phyloP scores from a whole-genome alignment of 306 rosid genomes.

The Cucurbita pepo region DNA sequence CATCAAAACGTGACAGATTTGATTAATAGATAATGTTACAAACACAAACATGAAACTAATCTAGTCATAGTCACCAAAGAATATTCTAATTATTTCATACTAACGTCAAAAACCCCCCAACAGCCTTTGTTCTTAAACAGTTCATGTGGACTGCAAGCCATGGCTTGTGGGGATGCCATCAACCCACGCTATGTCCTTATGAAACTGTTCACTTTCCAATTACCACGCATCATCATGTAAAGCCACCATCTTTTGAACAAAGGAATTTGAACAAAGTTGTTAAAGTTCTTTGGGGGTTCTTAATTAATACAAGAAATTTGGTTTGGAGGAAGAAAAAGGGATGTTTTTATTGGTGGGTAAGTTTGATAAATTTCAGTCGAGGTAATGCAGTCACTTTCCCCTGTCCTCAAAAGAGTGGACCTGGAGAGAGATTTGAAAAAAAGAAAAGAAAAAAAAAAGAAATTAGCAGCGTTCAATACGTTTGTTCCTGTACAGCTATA shows the following conservation, averaged over 20 bases:
- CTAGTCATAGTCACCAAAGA: background rate
- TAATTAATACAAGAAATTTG: too few relatives aligned
- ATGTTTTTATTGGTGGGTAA: slow-evolving; percentile 6
- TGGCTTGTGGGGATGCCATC: too few relatives aligned
- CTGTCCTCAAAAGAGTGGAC: slow-evolving; percentile 15
- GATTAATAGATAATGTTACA: background rate
- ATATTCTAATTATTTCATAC: background rate
- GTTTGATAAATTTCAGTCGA: background rate
- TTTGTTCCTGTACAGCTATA: slow-evolving; percentile 23
- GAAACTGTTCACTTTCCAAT: background rate
- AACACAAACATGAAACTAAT: background rate
- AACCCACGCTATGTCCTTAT: background rate
- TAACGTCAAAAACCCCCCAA: background rate
- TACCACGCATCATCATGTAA: too few relatives aligned
- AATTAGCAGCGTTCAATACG: slow-evolving; percentile 14
- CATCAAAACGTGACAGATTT: background rate
- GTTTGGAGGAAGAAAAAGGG: background rate
- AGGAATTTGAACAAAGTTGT: background rate
- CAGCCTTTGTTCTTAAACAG: background rate
- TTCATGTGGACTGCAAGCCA: background rate
- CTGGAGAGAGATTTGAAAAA: background rate
- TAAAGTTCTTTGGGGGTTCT: background rate
- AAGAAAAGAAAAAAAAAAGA: background rate
- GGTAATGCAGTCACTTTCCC: slow-evolving; percentile 13
- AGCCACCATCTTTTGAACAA: background rate